Evolutionary conservation across 1,139 yeast species (phyloP).

Genomic region (Suhomyces choctaworum): DNA sequence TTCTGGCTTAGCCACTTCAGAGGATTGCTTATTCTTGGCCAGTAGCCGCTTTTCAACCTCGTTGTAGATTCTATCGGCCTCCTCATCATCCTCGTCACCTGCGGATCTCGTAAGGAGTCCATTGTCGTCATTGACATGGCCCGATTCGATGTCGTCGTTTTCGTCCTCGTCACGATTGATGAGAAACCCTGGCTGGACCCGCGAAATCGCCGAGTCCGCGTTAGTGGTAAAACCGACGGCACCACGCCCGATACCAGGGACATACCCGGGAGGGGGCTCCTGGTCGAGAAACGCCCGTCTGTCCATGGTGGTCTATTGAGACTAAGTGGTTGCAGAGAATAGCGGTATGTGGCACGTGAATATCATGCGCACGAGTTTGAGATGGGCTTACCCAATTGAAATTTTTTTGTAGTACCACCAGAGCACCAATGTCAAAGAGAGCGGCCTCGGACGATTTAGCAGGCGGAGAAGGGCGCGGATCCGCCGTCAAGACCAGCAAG

Average conservation of each 20-base stretch:
- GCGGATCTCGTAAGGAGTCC: constrained; percentile 30
- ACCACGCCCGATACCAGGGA: constrained; percentile 93
- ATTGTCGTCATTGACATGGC: constrained; percentile 19
- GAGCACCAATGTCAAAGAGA: constrained; percentile 61
- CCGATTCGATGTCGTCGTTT: constrained; percentile 27
- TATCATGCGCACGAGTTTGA: no score
- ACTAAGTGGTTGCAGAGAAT: no score
- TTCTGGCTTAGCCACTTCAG: constrained; percentile 15
- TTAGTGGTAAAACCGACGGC: constrained; percentile 91
- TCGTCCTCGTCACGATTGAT: constrained; percentile 30
- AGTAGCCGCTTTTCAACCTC: constrained; percentile 61
- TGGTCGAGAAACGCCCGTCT: constrained; percentile 72
- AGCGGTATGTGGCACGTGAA: constrained; percentile 1
- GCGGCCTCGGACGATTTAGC: constrained; percentile 42
- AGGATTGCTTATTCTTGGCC: constrained; percentile 23
- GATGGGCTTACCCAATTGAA: constrained; percentile 6
- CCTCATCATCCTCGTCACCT: constrained; percentile 61
- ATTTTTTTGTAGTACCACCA: constrained; percentile 4
- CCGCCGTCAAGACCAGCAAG: constrained; percentile 26
- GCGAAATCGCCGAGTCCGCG: constrained; percentile 65
- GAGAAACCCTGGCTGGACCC: constrained; percentile 39
- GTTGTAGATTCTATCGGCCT: constrained; percentile 72
- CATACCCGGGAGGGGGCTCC: constrained; percentile 86
- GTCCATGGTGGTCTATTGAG: constrained; percentile 48
- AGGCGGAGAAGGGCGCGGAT: constrained; percentile 25